Base-by-base conservation (phyloP, 371 early-diverging fungal genomes). In the Coemansia sp. region DNA sequence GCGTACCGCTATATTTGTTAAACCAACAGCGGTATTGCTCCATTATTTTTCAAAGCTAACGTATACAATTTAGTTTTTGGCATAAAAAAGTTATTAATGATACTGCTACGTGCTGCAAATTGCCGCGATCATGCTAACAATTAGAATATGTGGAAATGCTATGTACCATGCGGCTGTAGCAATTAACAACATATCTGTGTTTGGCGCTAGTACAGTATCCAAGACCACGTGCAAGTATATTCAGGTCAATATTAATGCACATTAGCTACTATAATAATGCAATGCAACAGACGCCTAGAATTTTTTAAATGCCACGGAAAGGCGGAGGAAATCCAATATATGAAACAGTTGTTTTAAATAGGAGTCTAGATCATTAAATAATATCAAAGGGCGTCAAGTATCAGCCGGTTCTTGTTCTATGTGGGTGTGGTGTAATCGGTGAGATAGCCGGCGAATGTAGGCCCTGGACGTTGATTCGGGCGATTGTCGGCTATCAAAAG, bases 391-490 rank as follows among this genome's bases (percentile, higher is more conserved):
- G 6, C 34, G 31, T 40, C 22, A 55, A 2, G 54, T 24, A n/a
- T 53, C 63, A 0, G 64, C 59, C 0, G 59, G 40, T 11, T 71
- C 72, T 18, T 71, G 72, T 27, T 71, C 72, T 2, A 71, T 39
- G 16, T 63, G 63, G 1, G 72, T 67, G 39, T 71, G 13, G 21
- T 67, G 63, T 14, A 71, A 47, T 18, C 63, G 51, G 1, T 59
- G 67, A 2, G 67, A 67, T 11, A 71, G 51, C 6, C 68, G 31
- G 4, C 63, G 63, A 13, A 71, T 67, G 22, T 53, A 59, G 1
- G 67, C 26, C 45, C 67, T 42, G 10, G 61, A 34, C 16, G 14
- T 16, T 18, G 11, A 22, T 8, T 59, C 40, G 4, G 42, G 34
- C 6, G 62, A 39, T 13, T 51, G 53, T 47, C 39, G 60, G 31